Conservation (phyloP, 1,139 yeast species). For the Candida dubliniensis region DNA sequence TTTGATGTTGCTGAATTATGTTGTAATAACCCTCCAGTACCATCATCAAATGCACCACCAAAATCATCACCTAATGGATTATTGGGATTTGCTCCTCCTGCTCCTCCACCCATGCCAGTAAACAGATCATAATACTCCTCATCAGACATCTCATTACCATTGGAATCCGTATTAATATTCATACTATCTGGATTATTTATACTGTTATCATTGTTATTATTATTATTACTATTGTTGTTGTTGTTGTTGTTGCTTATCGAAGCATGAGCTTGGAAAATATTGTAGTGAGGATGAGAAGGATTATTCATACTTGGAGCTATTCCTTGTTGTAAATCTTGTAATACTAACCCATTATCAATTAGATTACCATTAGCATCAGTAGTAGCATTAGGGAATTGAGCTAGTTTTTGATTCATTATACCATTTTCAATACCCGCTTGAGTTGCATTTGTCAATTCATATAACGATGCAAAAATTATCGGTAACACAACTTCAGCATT, state of each 20-base stretch:
- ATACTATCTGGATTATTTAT: slow-evolving; percentile 2
- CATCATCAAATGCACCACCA: slow-evolving; percentile 29
- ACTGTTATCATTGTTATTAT: slow-evolving; percentile 3
- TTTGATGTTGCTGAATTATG: slow-evolving; percentile 51
- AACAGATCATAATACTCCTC: slow-evolving; percentile 50
- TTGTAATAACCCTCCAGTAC: slow-evolving; percentile 32
- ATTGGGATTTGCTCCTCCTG: slow-evolving; percentile 5
- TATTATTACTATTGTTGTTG: slow-evolving; percentile 8
- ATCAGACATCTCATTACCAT: slow-evolving; percentile 36
- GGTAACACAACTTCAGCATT: slow-evolving; percentile 91
- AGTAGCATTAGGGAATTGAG: slow-evolving; percentile 41
- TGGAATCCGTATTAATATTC: slow-evolving; percentile 13
- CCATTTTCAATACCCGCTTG: slow-evolving; percentile 54
- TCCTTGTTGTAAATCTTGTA: slow-evolving; percentile 19
- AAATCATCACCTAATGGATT: slow-evolving; percentile 24
- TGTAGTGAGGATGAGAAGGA: slow-evolving; percentile 18
- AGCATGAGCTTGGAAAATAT: slow-evolving; percentile 18
- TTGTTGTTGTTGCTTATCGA: slow-evolving; percentile 18
- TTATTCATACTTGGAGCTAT: slow-evolving; percentile 18
- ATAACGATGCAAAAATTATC: slow-evolving; percentile 84
- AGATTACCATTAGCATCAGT: slow-evolving; percentile 50
- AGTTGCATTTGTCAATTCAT: slow-evolving; percentile 67
- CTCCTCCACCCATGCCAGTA: slow-evolving; percentile 24
- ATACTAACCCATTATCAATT: slow-evolving; percentile 40
- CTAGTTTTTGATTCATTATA: slow-evolving; percentile 42